These are phyloP conservation scores for Oryza glumipatula DNA, from an alignment of 176 grass and related monocot species.

Conservation along the genomic window DNA sequence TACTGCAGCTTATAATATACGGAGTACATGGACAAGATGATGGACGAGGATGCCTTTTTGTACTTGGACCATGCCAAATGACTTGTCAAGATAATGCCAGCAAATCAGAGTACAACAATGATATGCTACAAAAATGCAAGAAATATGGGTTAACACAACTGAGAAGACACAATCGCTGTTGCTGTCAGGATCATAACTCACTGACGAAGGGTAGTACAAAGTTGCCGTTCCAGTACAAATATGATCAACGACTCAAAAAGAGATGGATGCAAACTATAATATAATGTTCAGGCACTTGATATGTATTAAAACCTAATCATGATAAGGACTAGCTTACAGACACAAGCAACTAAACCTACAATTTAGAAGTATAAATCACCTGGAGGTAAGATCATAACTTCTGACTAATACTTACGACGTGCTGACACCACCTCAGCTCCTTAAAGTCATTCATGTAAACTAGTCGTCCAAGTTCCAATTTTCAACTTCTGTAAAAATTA, in stretches of 20 bases:
- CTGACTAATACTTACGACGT: conserved; percentile 34
- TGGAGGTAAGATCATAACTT: conserved; percentile 31
- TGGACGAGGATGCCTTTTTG: conserved; percentile 21
- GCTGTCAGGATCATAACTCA: conserved; percentile 47
- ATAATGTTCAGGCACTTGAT: conserved; percentile 29
- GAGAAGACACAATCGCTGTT: conserved; percentile 34
- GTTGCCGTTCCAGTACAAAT: conserved; percentile 48
- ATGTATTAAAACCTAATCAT: conserved; percentile 47
- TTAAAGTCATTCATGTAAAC: conserved; percentile 20
- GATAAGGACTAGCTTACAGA: conserved; percentile 50
- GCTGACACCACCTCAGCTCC: conserved; percentile 20
- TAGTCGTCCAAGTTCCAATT: not conserved
- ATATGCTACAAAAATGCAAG: conserved; percentile 41
- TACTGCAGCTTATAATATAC: conserved; percentile 28
- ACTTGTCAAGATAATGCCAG: conserved; percentile 33
- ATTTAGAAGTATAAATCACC: conserved; percentile 25
- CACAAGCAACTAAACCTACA: conserved; percentile 45
- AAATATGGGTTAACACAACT: conserved; percentile 39
- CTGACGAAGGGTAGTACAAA: conserved; percentile 41
- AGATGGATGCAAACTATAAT: conserved; percentile 2
- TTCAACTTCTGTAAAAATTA: conserved; percentile 13
- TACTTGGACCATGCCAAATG: conserved; percentile 41
- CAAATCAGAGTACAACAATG: conserved; percentile 33
- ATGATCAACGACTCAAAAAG: conserved; percentile 28
- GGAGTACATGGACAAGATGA: not conserved